Base-by-base conservation (phyloP, 768 basidiomycete species). In the Suillus subluteus region DNA sequence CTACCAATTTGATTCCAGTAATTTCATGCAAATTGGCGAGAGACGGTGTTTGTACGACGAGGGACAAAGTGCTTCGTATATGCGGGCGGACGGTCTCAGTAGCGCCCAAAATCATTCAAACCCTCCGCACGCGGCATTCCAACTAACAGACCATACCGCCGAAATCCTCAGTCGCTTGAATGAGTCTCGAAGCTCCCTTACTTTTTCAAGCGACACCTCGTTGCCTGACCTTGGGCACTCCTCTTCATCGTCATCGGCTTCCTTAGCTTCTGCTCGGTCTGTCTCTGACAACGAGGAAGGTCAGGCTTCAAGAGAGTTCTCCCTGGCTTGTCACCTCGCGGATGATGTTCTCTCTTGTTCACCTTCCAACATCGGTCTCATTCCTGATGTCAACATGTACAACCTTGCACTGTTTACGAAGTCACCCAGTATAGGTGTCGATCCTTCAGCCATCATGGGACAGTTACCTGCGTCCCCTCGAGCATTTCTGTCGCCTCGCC, bases 401-500 rank as follows among this genome's bases (percentile, higher is more conserved):
- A 71, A 76, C 30, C 62, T 52, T 6, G 67, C 72, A 56, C 65
- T 71, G 32, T 63, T 67, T 21, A 65, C 65, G 35, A 69, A 72
- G 9, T 41, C 66, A 4, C 70, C 70, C 38, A 65, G 67, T 46
- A 50, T 68, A 6, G 75, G 80, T 37, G 74, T 86, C 59, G 78
- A 85, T 69, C 83, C 84, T 26, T 67, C 78, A 40, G 79, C 82
- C 40, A 78, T 81, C 37, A 73, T 80, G 66, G 26, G 70, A 66
- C 41, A 23, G 46, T 37, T 58, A n/a, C 35, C 70, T 4, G 21
- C n/a, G 32, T 59, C 63, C 26, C 55, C 58, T 55, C 44, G 54
- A 26, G 6, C 26, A 32, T 63, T 13, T 15, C 9, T n/a, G 62
- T 55, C 62, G 9, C 54, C 40, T 32, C 48, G 23, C 38, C 37